Evolutionary conservation across 768 basidiomycete genomes (phyloP).

Genomic region (Psilocybe sp.): DNA sequence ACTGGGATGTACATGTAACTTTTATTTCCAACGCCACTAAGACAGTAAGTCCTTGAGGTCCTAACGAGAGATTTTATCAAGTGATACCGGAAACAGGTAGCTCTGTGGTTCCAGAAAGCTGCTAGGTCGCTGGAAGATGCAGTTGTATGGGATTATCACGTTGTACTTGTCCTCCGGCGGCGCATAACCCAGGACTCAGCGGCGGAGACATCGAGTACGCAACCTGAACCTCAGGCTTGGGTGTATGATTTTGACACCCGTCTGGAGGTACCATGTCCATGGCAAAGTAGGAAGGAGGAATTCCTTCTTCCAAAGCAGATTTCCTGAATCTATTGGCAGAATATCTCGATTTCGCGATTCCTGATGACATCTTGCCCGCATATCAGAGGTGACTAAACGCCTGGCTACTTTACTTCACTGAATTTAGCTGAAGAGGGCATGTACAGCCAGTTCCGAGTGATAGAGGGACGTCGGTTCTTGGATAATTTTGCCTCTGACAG

Average conservation of each 20-base stretch:
- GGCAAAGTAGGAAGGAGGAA: conserved; percentile 37
- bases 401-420: background rate
- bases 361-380: conserved; percentile 25
- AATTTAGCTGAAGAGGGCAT: background rate
- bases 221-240: conserved; percentile 35
- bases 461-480: conserved; percentile 50
- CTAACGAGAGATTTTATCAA: conserved; percentile 2
- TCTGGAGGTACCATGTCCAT: conserved; percentile 48
- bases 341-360: conserved; percentile 47
- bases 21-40: conserved; percentile 65
- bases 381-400: conserved; percentile 42
- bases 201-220: background rate
- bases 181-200: conserved; percentile 8
- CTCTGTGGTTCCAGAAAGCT: conserved; percentile 59
- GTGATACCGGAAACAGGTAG: conserved; percentile 44
- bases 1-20: conserved; percentile 53
- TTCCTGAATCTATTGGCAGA: conserved; percentile 26
- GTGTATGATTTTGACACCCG: conserved; percentile 69
- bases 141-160: conserved; percentile 78
- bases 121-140: conserved; percentile 29
- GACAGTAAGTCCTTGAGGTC: conserved; percentile 39
- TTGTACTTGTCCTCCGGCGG: conserved; percentile 52
- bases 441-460: conserved; percentile 59
- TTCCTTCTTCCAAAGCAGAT: background rate
- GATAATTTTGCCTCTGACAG: conserved; percentile 70